Evolutionary conservation across 2,329 filamentous ascomycete species (phyloP).

Genomic region (Botryosphaeria dothidea): DNA sequence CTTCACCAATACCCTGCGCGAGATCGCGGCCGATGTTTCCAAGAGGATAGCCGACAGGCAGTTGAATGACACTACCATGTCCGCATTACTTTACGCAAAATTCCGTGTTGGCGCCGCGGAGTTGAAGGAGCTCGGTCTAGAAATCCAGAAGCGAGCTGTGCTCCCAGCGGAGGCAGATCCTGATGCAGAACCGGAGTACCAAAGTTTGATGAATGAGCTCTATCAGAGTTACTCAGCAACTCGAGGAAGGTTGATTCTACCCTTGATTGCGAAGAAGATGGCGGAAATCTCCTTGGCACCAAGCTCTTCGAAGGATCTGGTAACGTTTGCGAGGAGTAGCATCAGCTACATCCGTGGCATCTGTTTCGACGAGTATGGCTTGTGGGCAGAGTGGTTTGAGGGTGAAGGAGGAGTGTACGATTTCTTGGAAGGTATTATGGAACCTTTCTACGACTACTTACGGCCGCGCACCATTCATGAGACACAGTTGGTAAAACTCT

Average conservation of each 20-base stretch:
- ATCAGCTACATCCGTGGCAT: conserved; percentile 67
- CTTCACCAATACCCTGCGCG: conserved; percentile 63
- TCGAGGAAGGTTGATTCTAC: conserved; percentile 59
- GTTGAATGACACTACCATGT: conserved; percentile 71
- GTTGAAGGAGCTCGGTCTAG: conserved; percentile 64
- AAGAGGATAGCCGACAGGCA: conserved; percentile 67
- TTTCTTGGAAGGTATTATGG: conserved; percentile 66
- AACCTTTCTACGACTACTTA: conserved; percentile 67
- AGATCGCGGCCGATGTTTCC: conserved; percentile 62
- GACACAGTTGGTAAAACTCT: conserved; percentile 65
- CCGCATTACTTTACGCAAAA: conserved; percentile 69
- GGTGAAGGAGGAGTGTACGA: conserved; percentile 64
- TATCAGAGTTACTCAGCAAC: conserved; percentile 64
- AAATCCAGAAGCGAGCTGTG: conserved; percentile 67
- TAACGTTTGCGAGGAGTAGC: conserved; percentile 63
- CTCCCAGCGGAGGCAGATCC: conserved; percentile 60
- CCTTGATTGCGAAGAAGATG: conserved; percentile 63
- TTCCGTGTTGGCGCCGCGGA: conserved; percentile 68
- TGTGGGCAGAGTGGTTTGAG: conserved; percentile 68
- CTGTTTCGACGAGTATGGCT: conserved; percentile 66
- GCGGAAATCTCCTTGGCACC: conserved; percentile 58
- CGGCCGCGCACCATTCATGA: conserved; percentile 67
- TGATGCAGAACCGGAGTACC: conserved; percentile 63
- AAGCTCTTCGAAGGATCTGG: conserved; percentile 63
- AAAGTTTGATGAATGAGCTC: conserved; percentile 65